Evolutionary conservation across 805 yeast genomes (phyloP).

Genomic region (Hanseniaspora hatyaiensis): DNA sequence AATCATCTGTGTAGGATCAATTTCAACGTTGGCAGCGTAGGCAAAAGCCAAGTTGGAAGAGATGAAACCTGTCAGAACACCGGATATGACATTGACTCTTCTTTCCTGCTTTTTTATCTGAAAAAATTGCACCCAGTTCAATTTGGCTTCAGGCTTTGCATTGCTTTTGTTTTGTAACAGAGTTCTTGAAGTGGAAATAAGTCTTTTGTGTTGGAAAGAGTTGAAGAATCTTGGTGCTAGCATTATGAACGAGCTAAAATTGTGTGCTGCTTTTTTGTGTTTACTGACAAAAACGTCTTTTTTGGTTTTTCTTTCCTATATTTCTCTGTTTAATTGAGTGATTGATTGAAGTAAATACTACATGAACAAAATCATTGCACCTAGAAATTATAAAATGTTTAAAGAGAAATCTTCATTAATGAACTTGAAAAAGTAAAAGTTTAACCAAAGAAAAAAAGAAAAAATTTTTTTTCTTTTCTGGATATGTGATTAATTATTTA

Average conservation of each 20-base stretch:
- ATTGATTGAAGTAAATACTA: no score
- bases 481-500: no score
- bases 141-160: background rate
- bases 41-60: slow-evolving; percentile 64
- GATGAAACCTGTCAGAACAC: slow-evolving; percentile 52
- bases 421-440: background rate
- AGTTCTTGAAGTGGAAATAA: background rate
- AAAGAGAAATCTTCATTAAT: background rate
- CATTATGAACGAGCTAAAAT: background rate
- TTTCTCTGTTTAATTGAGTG: no score
- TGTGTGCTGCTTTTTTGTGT: background rate
- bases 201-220: background rate
- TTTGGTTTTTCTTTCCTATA: no score
- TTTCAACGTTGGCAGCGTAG: slow-evolving; percentile 65
- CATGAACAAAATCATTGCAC: no score
- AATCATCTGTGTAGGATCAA: slow-evolving; percentile 76
- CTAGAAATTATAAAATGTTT: no score
- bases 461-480: background rate
- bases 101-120: slow-evolving; percentile 65
- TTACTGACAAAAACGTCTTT: no score
- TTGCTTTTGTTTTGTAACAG: background rate
- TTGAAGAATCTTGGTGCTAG: background rate
- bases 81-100: slow-evolving; percentile 52
- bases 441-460: background rate
- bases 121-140: slow-evolving; percentile 76